Percentiles rank a stretch among this genome's conserved stretches.
Conservation (phyloP, 2,329 filamentous ascomycete genomes). For the Fusarium redolens region DNA sequence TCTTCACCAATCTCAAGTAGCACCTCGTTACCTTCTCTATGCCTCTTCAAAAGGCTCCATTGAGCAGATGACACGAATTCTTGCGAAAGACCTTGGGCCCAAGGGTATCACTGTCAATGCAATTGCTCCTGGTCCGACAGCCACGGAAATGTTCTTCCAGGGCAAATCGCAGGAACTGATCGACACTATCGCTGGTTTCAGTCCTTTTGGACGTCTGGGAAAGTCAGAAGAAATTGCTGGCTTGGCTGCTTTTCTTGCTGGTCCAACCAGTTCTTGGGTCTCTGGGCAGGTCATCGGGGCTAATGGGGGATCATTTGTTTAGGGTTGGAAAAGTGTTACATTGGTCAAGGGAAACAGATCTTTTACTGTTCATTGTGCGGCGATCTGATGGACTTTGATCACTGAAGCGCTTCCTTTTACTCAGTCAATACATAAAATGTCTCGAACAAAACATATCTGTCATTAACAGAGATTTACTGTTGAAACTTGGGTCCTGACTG, state of each 20-base stretch:
- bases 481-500: no score
- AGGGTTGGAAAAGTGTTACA: no score
- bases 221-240: constrained; percentile 4
- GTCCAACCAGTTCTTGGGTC: constrained; percentile 8
- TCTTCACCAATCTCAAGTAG: neutral
- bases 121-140: constrained; percentile 6
- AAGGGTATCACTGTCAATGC: constrained; percentile 15
- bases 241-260: constrained; percentile 3
- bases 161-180: constrained; percentile 11
- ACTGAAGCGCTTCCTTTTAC: no score
- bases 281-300: constrained; percentile 11
- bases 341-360: no score
- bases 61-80: constrained; percentile 12
- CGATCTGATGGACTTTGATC: no score
- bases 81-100: constrained; percentile 9
- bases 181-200: neutral
- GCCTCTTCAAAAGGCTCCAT: constrained; percentile 7
- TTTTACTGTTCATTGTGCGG: no score
- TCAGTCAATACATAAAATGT: no score
- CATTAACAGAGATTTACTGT: no score
- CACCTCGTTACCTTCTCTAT: constrained; percentile 16
- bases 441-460: no score
- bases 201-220: neutral
- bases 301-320: constrained; percentile 17
- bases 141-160: constrained; percentile 16